Base-by-base conservation (phyloP, 116 monocot genomes). In the Posidonia oceanica region DNA sequence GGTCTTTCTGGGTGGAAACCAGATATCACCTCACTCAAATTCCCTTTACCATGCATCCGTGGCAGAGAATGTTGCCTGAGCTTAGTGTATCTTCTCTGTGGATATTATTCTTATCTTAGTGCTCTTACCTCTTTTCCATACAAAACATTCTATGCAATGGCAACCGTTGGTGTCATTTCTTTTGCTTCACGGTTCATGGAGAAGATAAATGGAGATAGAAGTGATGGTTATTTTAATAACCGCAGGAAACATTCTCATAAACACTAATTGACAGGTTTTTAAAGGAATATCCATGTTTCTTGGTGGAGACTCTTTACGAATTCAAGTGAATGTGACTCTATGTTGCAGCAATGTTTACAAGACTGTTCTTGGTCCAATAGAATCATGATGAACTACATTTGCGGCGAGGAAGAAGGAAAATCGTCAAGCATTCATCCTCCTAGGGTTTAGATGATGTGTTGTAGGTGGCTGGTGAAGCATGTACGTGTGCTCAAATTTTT, bases 1-100 rank as follows among this genome's bases (percentile, higher is more conserved):
- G 89, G 89, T 14, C 71, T 91, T 36, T 87, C 63, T 60, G 89
- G 96, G 42, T 81, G 86, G 42, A 82, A 70, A 68, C 83, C 81
- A 21, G 83, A 91, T 22, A 67, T 72, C 54, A 78, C 39, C 51
- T 69, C 72, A 5, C 23, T 88, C 18, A 80, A 78, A 52, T 82
- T 87, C 37, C 70, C 67, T 53, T 58, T 89, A 39, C 83, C 77
- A 2, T 48, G 74, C 1, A 52, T 71, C 39, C 53, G 22, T 29
- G 72, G 77, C 52, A 59, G 6, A 6, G 83, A 86, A 71, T 36
- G 81, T 58, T 75, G 83, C 54, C 72, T 87, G 8, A 89, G 84
- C 67, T 51, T 84, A 14, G 59, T 85, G 20, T 97, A 83, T 73
- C 80, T 97, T 53, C 69, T 97, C n/a, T 74, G 77, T 39, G 96